A percentile compares a stretch with the other conserved stretches of the same genome.
Conservation (phyloP, 2,329 filamentous ascomycete genomes). For the Cladorrhinum sp. region DNA sequence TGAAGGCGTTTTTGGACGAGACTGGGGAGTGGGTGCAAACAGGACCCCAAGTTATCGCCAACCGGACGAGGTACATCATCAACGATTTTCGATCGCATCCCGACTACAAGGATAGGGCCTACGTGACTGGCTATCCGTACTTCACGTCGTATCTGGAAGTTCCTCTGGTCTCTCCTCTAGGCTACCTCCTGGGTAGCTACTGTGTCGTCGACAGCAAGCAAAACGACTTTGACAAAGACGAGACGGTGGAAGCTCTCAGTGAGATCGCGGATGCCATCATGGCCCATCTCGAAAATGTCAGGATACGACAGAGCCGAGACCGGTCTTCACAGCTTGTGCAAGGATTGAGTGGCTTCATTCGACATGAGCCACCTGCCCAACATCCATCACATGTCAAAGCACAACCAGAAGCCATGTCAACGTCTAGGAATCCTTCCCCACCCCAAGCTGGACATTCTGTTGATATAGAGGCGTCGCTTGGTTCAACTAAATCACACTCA, state of each 20-base stretch:
- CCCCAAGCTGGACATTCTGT: neutral
- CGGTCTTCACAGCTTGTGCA: slow-evolving; percentile 28
- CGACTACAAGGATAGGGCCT: slow-evolving; percentile 29
- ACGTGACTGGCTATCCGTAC: slow-evolving; percentile 31
- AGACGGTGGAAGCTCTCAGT: slow-evolving; percentile 23
- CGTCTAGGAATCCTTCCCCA: neutral
- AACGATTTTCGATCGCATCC: slow-evolving; percentile 31
- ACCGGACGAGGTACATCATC: slow-evolving; percentile 34
- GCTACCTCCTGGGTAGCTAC: slow-evolving; percentile 33
- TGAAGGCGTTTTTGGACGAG: slow-evolving; percentile 31
- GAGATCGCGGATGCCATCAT: slow-evolving; percentile 28
- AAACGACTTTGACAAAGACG: slow-evolving; percentile 24
- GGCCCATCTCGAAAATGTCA: slow-evolving; percentile 29
- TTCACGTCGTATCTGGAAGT: slow-evolving; percentile 35
- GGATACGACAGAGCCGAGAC: slow-evolving; percentile 23
- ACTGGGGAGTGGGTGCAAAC: slow-evolving; percentile 24
- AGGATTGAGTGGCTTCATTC: slow-evolving; percentile 27
- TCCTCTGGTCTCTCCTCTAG: slow-evolving; percentile 31
- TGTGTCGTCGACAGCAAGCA: slow-evolving; percentile 33
- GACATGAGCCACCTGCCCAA: slow-evolving; percentile 17
- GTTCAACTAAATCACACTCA: neutral
- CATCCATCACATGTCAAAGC: neutral
- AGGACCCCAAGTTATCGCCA: slow-evolving; percentile 28
- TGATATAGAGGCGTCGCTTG: neutral
- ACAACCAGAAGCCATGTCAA: neutral